A percentile compares a stretch with the other conserved stretches of the same genome.
phyloP scores from a whole-genome alignment of 352 stramenopile genomes.

The Elongisporangium undulatum region DNA sequence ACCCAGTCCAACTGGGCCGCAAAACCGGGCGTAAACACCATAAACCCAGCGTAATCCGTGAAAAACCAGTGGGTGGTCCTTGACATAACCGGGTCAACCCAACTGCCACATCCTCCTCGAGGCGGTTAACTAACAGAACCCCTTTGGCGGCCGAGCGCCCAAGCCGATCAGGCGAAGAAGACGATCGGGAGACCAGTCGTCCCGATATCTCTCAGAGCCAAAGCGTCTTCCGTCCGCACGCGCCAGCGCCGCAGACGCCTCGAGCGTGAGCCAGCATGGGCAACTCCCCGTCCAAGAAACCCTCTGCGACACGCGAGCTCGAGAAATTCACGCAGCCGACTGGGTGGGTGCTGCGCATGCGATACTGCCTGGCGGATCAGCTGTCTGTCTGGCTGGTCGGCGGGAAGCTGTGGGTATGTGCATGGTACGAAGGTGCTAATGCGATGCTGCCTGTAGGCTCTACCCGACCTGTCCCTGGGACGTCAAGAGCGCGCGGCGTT shows the following conservation, averaged over 20 bases:
- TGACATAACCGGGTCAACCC: conserved; percentile 2
- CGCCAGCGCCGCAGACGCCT: background rate
- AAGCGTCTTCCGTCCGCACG: background rate
- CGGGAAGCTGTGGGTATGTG: background rate
- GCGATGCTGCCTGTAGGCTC: conserved; percentile 27
- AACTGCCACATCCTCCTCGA: background rate
- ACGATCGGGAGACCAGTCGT: background rate
- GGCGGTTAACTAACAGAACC: background rate
- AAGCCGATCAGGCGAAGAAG: background rate
- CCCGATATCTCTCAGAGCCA: background rate
- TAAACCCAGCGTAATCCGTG: background rate
- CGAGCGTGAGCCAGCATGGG: conserved; percentile 30
- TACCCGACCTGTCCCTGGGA: conserved; percentile 80
- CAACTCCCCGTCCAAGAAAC: conserved; percentile 57
- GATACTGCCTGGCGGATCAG: background rate
- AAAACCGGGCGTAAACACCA: background rate
- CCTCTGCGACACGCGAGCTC: conserved; percentile 46
- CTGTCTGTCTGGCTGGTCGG: background rate
- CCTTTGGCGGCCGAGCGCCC: background rate
- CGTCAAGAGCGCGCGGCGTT: conserved; percentile 42
- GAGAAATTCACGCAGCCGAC: conserved; percentile 65
- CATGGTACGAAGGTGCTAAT: background rate
- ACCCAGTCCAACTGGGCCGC: background rate
- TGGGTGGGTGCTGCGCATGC: conserved; percentile 24
- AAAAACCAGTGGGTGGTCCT: background rate